These are phyloP conservation scores for Allantophomopsis lycopodina DNA, from an alignment of 2,329 filamentous ascomycete species.

Conservation along the genomic window DNA sequence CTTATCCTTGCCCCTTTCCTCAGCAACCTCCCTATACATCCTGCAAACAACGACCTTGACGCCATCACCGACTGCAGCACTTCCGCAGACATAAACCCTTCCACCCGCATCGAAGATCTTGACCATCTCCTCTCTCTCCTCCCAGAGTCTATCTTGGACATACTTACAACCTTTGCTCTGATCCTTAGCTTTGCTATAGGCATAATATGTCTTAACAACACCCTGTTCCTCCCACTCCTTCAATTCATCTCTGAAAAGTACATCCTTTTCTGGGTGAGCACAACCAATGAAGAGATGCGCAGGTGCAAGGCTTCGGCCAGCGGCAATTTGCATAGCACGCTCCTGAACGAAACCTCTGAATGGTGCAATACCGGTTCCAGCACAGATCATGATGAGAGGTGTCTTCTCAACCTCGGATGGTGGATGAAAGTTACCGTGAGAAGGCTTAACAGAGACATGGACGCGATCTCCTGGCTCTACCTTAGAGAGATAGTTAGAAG, in stretches of 20 bases:
- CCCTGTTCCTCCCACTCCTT: constrained; percentile 11
- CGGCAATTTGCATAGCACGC: constrained; percentile 27
- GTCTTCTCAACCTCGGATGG: constrained; percentile 14
- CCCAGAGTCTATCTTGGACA: constrained; percentile 15
- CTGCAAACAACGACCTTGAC: constrained; percentile 25
- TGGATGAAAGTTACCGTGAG: constrained; percentile 12
- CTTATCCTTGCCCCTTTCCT: constrained; percentile 17
- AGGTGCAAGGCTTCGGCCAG: constrained; percentile 14
- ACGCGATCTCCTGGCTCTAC: constrained; percentile 28
- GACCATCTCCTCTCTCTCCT: constrained; percentile 10
- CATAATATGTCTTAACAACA: constrained; percentile 11
- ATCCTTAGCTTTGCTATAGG: constrained; percentile 8
- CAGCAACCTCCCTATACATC: constrained; percentile 25
- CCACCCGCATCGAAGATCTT: constrained; percentile 11
- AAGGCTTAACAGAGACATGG: constrained; percentile 22
- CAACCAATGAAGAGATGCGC: constrained; percentile 16
- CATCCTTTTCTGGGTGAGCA: constrained; percentile 9
- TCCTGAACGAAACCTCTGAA: constrained; percentile 35
- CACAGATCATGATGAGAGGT: constrained; percentile 19
- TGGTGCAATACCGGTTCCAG: constrained; percentile 27
- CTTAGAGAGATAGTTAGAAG: constrained; percentile 43
- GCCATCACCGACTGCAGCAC: constrained; percentile 24
- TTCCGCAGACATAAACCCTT: constrained; percentile 15
- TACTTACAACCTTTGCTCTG: constrained; percentile 9
- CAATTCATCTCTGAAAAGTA: constrained; percentile 10